Percentiles rank a stretch among this genome's conserved stretches.
Evolutionary conservation across 148 eudicot genomes (phyloP).

Genomic region (Vaccinium myrtillus): DNA sequence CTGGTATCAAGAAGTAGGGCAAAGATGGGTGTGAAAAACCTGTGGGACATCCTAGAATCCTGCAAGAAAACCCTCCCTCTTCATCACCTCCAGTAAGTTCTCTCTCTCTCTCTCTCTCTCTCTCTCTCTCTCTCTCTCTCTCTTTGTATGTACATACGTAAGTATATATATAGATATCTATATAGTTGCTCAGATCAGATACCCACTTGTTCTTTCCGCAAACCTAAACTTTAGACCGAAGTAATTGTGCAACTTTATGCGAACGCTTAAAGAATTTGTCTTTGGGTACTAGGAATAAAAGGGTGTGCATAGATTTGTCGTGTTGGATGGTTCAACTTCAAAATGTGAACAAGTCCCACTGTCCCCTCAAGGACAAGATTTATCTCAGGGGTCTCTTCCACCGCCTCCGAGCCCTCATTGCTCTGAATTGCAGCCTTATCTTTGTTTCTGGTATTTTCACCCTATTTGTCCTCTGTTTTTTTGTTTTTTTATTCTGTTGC

Average conservation of each 20-base stretch:
- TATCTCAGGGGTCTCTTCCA: constrained; percentile 86
- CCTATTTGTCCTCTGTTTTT: not conserved
- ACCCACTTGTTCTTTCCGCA: not conserved
- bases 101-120: not conserved
- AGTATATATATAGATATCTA: not conserved
- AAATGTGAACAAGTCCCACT: constrained; percentile 59
- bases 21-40: constrained; percentile 79
- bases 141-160: too few species aligned
- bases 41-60: constrained; percentile 87
- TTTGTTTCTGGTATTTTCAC: constrained; percentile 64
- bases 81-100: constrained; percentile 83
- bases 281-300: constrained; percentile 65
- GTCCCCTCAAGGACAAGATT: constrained; percentile 70
- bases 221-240: constrained; percentile 8
- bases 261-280: constrained; percentile 1
- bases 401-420: constrained; percentile 89
- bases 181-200: not conserved
- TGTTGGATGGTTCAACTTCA: constrained; percentile 98
- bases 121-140: not conserved
- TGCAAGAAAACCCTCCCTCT: constrained; percentile 96
- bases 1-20: not conserved
- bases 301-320: constrained; percentile 93
- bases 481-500: not conserved
- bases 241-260: not conserved
- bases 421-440: constrained; percentile 83